Base-by-base conservation (phyloP, 208 protist genomes). In the Acanthamoeba sp. region DNA sequence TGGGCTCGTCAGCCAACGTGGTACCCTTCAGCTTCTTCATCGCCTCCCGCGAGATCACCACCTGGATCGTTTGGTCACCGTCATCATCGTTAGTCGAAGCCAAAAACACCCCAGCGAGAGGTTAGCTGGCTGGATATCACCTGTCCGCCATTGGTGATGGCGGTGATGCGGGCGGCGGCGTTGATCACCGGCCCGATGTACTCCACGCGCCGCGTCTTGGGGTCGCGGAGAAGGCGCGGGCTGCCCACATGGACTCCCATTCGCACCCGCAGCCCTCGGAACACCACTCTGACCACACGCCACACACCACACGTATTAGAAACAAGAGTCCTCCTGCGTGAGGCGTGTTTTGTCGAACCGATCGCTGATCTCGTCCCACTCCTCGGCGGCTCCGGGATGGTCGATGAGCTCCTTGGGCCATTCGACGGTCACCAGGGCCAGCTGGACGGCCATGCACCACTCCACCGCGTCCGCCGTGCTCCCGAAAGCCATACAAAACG, bases 91-190 rank as follows among this genome's bases (percentile, higher is more conserved):
- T 32, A 32, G n/a, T 24, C n/a, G n/a, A 66, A 66, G 59, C 59
- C 48, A 16, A 55, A 16, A 32, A 64, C 7, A 22, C n/a, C 2
- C 1, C 27, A 12, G 5, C 27, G 57, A 55, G 48, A 6, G 10
- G 48, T 6, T 16, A 32, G 24, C n/a, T 29, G 22, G 59, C 14
- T 7, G 59, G 59, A 69, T 7, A 69, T 22, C 66, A 91, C 84
- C 84, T 91, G 84, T 24, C 85, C 85, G 40, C 85, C 85, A 24
- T 91, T 24, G 16, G 85, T 91, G 55, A 91, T 66, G 40, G 85
- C 52, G 27, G 85, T 91, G 48, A 91, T 91, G 52, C 85, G 52
- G 20, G 85, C 85, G 6, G 85, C 55, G 40, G 59, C 52, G 55
- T 91, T 66, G n/a, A 91, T 55, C 29, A 52, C 52, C 0, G 85